Conservation (phyloP, 257 asterid species). For the Solanum ossicruentum region DNA sequence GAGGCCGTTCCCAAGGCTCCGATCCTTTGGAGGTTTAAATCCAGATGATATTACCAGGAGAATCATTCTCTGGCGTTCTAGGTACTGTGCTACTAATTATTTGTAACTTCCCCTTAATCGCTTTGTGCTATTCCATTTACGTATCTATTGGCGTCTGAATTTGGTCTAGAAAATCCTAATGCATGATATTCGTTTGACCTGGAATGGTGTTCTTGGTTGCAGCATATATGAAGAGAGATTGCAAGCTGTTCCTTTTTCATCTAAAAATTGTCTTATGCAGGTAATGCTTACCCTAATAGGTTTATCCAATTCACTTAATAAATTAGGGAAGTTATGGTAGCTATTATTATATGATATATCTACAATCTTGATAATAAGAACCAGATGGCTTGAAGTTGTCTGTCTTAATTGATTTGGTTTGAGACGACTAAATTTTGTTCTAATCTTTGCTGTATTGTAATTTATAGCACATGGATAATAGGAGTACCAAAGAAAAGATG, state of each 20-base stretch:
- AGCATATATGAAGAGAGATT: slow-evolving; percentile 31
- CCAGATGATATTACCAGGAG: slow-evolving; percentile 26
- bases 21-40: slow-evolving; percentile 24
- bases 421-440: not conserved
- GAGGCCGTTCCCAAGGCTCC: slow-evolving; percentile 22
- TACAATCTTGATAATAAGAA: not conserved
- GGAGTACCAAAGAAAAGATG: slow-evolving; percentile 13
- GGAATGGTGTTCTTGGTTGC: slow-evolving; percentile 2
- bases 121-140: not conserved
- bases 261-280: slow-evolving; percentile 16
- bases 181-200: not conserved
- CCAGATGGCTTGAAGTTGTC: not conserved
- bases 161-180: not conserved
- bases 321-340: not conserved
- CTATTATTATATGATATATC: not conserved
- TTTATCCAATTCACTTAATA: not conserved
- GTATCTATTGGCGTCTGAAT: not conserved
- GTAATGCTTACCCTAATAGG: not conserved
- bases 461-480: slow-evolving; percentile 19
- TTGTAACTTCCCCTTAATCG: not conserved
- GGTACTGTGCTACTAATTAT: slow-evolving; percentile 13
- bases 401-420: not conserved
- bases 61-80: slow-evolving; percentile 34
- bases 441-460: not conserved
- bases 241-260: slow-evolving; percentile 27